Evolutionary conservation across 371 early-diverging fungal species (phyloP).

Genomic region (Mucor ambiguus): DNA sequence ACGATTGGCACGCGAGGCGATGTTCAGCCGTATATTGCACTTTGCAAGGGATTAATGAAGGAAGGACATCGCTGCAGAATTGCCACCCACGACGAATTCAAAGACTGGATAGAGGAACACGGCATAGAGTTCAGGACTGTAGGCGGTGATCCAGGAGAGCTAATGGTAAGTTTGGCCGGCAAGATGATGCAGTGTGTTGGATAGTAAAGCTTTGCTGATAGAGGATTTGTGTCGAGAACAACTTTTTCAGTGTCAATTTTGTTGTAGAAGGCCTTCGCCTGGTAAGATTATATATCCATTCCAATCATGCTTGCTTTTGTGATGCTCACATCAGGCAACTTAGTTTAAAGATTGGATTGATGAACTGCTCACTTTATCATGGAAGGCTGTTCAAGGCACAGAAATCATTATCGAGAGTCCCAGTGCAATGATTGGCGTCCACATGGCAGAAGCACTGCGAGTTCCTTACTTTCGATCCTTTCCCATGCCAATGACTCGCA

Average conservation of each 20-base stretch:
- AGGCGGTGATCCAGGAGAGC: constrained; percentile 71
- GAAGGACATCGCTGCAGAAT: constrained; percentile 79
- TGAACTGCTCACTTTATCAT: constrained; percentile 67
- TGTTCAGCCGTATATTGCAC: constrained; percentile 86
- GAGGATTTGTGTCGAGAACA: constrained; percentile 79
- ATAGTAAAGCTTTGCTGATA: constrained; percentile 14
- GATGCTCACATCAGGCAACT: not conserved
- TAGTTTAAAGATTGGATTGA: constrained; percentile 81
- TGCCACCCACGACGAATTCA: constrained; percentile 77
- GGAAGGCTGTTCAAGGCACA: constrained; percentile 75
- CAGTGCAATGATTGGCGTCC: constrained; percentile 78
- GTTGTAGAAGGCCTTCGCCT: constrained; percentile 62
- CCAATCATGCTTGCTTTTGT: not conserved
- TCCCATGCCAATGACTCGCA: constrained; percentile 87
- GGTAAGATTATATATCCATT: constrained; percentile 23
- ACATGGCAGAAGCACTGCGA: constrained; percentile 77
- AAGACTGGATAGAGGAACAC: constrained; percentile 76
- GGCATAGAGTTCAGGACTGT: constrained; percentile 76
- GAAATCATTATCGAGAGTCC: constrained; percentile 80
- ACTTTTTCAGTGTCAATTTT: constrained; percentile 76
- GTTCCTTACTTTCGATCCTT: constrained; percentile 79
- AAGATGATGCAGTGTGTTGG: not conserved
- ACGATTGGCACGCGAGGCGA: constrained; percentile 90
- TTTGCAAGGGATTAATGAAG: constrained; percentile 73
- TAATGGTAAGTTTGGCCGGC: constrained; percentile 52